phyloP scores from a whole-genome alignment of 768 basidiomycete species.

The Suillus luteus region DNA sequence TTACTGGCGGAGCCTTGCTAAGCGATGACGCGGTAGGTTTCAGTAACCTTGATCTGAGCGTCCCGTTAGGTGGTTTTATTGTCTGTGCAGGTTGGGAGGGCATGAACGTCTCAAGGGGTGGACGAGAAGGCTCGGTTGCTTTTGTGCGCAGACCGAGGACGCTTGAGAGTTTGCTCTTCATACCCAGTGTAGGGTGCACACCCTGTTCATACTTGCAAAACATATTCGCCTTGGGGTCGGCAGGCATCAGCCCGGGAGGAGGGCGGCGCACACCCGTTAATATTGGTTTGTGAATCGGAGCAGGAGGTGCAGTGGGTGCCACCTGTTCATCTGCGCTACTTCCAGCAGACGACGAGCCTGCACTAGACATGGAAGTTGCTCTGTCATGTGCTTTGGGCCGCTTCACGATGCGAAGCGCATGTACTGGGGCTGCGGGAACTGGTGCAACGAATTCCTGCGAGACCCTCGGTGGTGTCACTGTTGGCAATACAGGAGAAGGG shows the following conservation, averaged over 20 bases:
- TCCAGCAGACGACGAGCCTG: conserved; percentile 8
- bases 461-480: conserved; percentile 6
- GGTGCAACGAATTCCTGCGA: conserved; percentile 14
- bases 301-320: neutral
- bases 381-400: conserved; percentile 27
- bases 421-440: conserved; percentile 24
- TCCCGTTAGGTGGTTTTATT: neutral
- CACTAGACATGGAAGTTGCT: conserved; percentile 19
- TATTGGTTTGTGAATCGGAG: conserved; percentile 17
- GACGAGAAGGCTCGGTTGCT: neutral
- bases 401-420: conserved; percentile 33
- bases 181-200: conserved; percentile 5
- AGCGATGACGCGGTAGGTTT: conserved; percentile 12
- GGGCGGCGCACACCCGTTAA: conserved; percentile 32
- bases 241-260: conserved; percentile 20
- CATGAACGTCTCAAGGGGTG: neutral
- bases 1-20: conserved; percentile 9
- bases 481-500: neutral
- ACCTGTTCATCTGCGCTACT: conserved; percentile 9
- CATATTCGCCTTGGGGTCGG: neutral
- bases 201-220: conserved; percentile 8
- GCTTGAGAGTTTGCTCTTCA: conserved; percentile 16
- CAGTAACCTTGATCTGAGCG: conserved; percentile 10
- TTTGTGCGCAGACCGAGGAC: conserved; percentile 12
- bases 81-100: neutral